Percentiles rank a stretch among this genome's conserved stretches.
Evolutionary conservation across 2,329 filamentous ascomycete species (phyloP).

Genomic region (Anthostomella pinea): DNA sequence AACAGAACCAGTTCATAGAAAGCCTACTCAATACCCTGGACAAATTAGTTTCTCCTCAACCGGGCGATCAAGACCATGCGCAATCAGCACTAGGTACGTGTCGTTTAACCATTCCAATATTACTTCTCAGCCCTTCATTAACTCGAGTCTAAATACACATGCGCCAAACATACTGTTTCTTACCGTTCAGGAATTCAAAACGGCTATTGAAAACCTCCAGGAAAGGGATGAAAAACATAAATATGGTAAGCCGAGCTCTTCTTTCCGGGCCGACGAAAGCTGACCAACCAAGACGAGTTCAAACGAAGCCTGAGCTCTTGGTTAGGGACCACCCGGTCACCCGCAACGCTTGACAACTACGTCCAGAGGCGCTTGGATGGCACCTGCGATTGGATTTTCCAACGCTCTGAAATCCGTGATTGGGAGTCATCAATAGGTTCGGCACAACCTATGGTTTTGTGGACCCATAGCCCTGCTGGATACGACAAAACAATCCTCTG

Average conservation of each 20-base stretch:
- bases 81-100: no score
- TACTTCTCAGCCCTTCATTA: no score
- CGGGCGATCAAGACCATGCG: no score
- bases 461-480: conserved; percentile 32
- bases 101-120: no score
- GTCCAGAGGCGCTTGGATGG: conserved; percentile 15
- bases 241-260: background rate
- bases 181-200: no score
- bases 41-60: conserved; percentile 5
- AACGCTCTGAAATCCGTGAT: conserved; percentile 5
- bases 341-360: conserved; percentile 17
- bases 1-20: background rate
- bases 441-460: conserved; percentile 21
- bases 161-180: no score
- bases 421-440: conserved; percentile 18
- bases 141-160: no score
- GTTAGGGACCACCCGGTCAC: background rate
- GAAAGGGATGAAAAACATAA: background rate
- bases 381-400: conserved; percentile 30
- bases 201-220: no score
- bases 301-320: background rate
- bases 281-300: background rate
- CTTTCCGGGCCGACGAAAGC: background rate
- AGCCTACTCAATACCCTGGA: conserved; percentile 3
- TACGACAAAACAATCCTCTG: conserved; percentile 36